phyloP scores from a whole-genome alignment of 805 yeast species.

The Wickerhamomyces queroliae region DNA sequence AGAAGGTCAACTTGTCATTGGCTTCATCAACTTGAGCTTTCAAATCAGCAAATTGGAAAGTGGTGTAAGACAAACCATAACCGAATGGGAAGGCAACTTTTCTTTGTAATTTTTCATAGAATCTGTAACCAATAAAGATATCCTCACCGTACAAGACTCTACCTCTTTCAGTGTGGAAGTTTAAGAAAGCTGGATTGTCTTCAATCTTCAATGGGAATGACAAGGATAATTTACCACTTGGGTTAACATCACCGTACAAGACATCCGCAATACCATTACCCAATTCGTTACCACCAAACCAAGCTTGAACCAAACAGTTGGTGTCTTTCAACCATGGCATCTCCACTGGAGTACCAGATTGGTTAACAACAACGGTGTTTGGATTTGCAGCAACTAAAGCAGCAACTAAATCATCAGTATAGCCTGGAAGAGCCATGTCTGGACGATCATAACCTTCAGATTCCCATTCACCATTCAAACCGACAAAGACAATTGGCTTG shows the following conservation, averaged over 20 bases:
- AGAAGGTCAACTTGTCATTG: slow-evolving; percentile 19
- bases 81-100: slow-evolving; percentile 58
- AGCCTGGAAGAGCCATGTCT: slow-evolving; percentile 45
- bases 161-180: slow-evolving; percentile 46
- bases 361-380: slow-evolving; percentile 49
- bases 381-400: slow-evolving; percentile 44
- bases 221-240: slow-evolving; percentile 52
- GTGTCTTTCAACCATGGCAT: slow-evolving; percentile 46
- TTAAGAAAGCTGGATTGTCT: slow-evolving; percentile 54
- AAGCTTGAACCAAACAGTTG: slow-evolving; percentile 44
- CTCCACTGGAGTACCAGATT: slow-evolving; percentile 58
- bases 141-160: slow-evolving; percentile 59
- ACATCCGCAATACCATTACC: slow-evolving; percentile 61
- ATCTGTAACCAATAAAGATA: slow-evolving; percentile 57
- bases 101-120: slow-evolving; percentile 45
- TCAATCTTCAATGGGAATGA: slow-evolving; percentile 46
- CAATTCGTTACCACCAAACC: slow-evolving; percentile 55
- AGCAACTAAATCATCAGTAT: slow-evolving; percentile 39
- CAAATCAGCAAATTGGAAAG: slow-evolving; percentile 37
- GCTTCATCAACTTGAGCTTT: slow-evolving; percentile 25
- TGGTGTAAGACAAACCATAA: slow-evolving; percentile 54
- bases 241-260: slow-evolving; percentile 53
- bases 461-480: slow-evolving; percentile 54
- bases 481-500: slow-evolving; percentile 46
- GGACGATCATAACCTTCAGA: slow-evolving; percentile 54